A percentile compares a stretch with the other conserved stretches of the same genome.
Evolutionary conservation across 352 stramenopile species (phyloP).

Genomic region (Globisporangium nodosum): DNA sequence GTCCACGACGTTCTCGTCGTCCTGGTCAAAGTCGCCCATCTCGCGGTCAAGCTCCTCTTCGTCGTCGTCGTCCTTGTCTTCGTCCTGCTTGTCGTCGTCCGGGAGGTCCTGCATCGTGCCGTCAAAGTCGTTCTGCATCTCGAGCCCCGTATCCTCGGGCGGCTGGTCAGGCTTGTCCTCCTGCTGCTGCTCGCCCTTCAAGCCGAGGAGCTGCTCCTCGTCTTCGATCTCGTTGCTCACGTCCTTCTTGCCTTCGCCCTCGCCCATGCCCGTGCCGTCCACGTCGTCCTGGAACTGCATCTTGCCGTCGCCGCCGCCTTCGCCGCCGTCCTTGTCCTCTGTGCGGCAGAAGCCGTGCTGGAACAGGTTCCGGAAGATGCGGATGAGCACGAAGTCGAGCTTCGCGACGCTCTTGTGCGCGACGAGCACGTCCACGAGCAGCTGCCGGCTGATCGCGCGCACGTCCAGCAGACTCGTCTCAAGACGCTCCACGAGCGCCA

Average conservation of each 20-base stretch:
- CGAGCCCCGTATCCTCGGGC: constrained; percentile 94
- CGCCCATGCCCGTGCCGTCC: constrained; percentile 99
- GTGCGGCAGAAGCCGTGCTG: constrained; percentile 94
- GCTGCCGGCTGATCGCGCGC: constrained; percentile 71
- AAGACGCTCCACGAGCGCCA: constrained; percentile 53
- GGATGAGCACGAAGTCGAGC: constrained; percentile 92
- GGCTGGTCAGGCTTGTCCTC: constrained; percentile 81
- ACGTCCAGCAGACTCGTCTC: constrained; percentile 60
- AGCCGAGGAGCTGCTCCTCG: constrained; percentile 98
- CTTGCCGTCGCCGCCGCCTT: constrained; percentile 76
- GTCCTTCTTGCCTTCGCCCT: constrained; percentile 98
- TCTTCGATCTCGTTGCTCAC: constrained; percentile 99
- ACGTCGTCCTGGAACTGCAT: constrained; percentile 98
- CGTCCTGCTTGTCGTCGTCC: constrained; percentile 89
- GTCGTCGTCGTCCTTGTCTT: constrained; percentile 82
- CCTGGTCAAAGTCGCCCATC: constrained; percentile 96
- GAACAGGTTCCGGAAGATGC: constrained; percentile 96
- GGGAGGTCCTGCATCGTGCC: constrained; percentile 98
- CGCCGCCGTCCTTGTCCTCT: constrained; percentile 88
- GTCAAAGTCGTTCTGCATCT: constrained; percentile 99
- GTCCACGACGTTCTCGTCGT: constrained; percentile 98
- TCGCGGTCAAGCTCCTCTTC: constrained; percentile 97
- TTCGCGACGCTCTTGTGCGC: constrained; percentile 92
- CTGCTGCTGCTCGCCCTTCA: constrained; percentile 91
- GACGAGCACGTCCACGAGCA: constrained; percentile 73